Conservation (phyloP, 169 alveolate genomes). For the Eimeria brunetti region DNA sequence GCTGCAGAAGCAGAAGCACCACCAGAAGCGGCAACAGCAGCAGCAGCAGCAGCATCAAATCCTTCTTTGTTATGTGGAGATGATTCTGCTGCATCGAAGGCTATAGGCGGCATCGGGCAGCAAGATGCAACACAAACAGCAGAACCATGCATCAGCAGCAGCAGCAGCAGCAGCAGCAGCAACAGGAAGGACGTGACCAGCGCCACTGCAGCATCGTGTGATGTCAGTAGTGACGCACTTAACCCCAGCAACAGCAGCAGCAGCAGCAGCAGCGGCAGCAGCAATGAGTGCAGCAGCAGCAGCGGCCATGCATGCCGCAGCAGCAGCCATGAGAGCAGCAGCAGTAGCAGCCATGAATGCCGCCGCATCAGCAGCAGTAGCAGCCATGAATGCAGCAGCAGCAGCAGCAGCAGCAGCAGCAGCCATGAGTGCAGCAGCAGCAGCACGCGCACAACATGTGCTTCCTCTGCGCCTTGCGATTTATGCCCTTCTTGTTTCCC, state of each 20-base stretch:
- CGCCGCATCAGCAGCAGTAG: conserved; percentile 6
- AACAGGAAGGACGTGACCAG: not conserved
- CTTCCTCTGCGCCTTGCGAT: conserved; percentile 19
- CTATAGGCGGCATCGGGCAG: not conserved
- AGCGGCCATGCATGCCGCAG: too few species aligned
- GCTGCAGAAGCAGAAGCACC: conserved; percentile 10
- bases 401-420: conserved; percentile 38
- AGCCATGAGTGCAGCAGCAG: conserved; percentile 5
- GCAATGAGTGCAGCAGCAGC: not conserved
- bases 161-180: conserved; percentile 41
- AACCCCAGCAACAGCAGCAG: not conserved
- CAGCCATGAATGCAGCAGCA: conserved; percentile 17
- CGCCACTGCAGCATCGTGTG: not conserved
- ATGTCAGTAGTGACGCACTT: not conserved
- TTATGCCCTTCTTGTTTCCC: conserved; percentile 40
- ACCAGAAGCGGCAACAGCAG: too few species aligned
- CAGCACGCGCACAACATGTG: conserved; percentile 31
- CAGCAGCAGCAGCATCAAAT: not conserved
- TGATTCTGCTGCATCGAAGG: too few species aligned
- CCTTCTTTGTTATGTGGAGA: not conserved
- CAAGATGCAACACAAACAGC: not conserved
- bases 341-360: not conserved
- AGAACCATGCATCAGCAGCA: not conserved
- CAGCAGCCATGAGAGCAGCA: not conserved
- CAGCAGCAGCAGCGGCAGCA: conserved; percentile 8